These are phyloP conservation scores for Porodaedalea pini DNA, from an alignment of 1,284 basidiomycete species.

Conservation along the genomic window DNA sequence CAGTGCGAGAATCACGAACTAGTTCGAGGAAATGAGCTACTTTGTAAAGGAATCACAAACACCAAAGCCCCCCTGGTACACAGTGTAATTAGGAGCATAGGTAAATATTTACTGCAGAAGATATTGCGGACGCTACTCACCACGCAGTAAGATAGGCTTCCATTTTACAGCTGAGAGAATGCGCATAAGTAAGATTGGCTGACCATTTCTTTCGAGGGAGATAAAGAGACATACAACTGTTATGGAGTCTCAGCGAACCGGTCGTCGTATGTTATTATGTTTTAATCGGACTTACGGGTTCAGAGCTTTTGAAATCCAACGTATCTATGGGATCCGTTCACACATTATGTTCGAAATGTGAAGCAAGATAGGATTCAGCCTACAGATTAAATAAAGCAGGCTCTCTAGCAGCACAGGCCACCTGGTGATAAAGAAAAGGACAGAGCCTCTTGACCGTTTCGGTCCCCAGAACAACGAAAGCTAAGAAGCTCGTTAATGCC, in stretches of 20 bases:
- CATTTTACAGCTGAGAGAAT: constrained; percentile 3
- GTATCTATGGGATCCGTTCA: background rate
- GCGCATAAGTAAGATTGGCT: background rate
- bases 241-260: too few relatives aligned
- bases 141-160: constrained; percentile 11
- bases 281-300: background rate
- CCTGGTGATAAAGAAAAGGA: constrained; percentile 15
- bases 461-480: constrained; percentile 8
- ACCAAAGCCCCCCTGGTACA: constrained; percentile 10
- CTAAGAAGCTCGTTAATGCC: background rate
- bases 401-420: constrained; percentile 12
- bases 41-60: constrained; percentile 16
- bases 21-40: background rate
- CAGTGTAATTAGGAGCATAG: background rate
- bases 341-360: background rate
- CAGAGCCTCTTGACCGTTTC: constrained; percentile 5
- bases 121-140: background rate
- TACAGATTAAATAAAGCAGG: constrained; percentile 14
- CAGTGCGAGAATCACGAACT: background rate
- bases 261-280: background rate
- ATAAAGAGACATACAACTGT: background rate
- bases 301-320: background rate
- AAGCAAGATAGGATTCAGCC: background rate
- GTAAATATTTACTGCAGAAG: background rate
- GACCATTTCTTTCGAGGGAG: too few relatives aligned